Evolutionary conservation across 306 rosid species (phyloP).

Genomic region (Psophocarpus tetragonolobus): DNA sequence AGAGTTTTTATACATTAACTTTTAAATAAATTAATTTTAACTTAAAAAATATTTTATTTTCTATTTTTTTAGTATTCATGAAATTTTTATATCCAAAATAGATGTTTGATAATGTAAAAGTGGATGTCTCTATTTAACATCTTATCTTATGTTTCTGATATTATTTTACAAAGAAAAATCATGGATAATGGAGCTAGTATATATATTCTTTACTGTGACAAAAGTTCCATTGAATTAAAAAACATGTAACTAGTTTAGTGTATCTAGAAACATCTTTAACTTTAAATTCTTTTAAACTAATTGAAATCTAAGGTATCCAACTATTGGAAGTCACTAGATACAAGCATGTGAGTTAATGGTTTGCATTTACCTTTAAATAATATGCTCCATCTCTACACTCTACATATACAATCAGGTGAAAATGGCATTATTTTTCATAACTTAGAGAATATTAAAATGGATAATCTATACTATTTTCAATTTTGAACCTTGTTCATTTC

Average conservation of each 20-base stretch:
- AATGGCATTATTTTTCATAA: not conserved
- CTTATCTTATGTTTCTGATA: too few species aligned
- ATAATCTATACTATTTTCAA: not conserved
- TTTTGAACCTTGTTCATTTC: not conserved
- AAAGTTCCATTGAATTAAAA: not conserved
- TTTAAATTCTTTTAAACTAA: not conserved
- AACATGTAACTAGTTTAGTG: not conserved
- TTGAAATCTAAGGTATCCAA: not conserved
- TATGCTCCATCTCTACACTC: not conserved
- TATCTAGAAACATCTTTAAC: not conserved
- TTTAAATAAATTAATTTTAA: too few species aligned
- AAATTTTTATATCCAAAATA: too few species aligned
- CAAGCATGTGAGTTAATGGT: not conserved
- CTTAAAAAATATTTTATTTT: too few species aligned
- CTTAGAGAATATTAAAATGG: not conserved
- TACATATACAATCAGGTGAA: not conserved
- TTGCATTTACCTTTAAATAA: not conserved
- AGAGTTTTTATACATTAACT: too few species aligned
- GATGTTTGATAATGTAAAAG: too few species aligned
- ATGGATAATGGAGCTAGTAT: not conserved
- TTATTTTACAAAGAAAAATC: not conserved
- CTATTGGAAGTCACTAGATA: not conserved
- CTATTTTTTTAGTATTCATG: too few species aligned
- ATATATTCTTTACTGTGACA: not conserved
- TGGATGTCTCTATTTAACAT: not conserved